phyloP scores from a whole-genome alignment of 495 filamentous ascomycete species.

The Lasiosphaeriaceae sp. region DNA sequence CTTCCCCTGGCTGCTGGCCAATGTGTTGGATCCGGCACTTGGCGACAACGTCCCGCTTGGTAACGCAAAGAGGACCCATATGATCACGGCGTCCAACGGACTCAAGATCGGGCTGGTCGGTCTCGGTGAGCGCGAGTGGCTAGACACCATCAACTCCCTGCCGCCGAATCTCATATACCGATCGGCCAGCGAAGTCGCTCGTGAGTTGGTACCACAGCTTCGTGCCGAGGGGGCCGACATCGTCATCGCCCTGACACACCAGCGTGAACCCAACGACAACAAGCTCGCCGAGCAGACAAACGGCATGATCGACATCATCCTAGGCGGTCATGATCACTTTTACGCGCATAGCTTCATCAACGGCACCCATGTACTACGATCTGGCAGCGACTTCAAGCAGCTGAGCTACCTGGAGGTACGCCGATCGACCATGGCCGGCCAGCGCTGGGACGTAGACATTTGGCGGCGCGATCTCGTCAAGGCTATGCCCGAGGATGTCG shows the following conservation, averaged over 20 bases:
- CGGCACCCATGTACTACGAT: constrained; percentile 73
- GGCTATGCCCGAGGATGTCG: constrained; percentile 58
- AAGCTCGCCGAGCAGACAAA: constrained; percentile 69
- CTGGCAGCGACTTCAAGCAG: constrained; percentile 86
- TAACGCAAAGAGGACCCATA: constrained; percentile 62
- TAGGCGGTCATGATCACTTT: constrained; percentile 89
- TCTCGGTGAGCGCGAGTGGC: constrained; percentile 71
- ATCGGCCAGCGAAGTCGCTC: constrained; percentile 67
- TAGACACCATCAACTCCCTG: constrained; percentile 81
- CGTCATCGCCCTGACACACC: constrained; percentile 76
- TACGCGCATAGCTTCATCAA: constrained; percentile 75
- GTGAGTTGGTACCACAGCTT: constrained; percentile 63
- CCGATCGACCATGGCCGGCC: constrained; percentile 37
- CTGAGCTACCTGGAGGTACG: constrained; percentile 80
- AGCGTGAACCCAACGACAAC: constrained; percentile 79
- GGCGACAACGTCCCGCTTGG: constrained; percentile 66
- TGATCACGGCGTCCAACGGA: constrained; percentile 75
- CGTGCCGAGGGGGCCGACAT: constrained; percentile 76
- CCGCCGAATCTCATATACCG: constrained; percentile 77
- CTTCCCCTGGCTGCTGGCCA: constrained; percentile 88
- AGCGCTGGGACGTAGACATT: constrained; percentile 73
- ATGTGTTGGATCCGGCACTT: constrained; percentile 74
- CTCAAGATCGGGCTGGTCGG: constrained; percentile 84
- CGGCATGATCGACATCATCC: constrained; percentile 74
- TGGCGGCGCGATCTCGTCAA: constrained; percentile 65